Conservation (phyloP, 495 filamentous ascomycete species). For the Lasiosphaeria miniovina region DNA sequence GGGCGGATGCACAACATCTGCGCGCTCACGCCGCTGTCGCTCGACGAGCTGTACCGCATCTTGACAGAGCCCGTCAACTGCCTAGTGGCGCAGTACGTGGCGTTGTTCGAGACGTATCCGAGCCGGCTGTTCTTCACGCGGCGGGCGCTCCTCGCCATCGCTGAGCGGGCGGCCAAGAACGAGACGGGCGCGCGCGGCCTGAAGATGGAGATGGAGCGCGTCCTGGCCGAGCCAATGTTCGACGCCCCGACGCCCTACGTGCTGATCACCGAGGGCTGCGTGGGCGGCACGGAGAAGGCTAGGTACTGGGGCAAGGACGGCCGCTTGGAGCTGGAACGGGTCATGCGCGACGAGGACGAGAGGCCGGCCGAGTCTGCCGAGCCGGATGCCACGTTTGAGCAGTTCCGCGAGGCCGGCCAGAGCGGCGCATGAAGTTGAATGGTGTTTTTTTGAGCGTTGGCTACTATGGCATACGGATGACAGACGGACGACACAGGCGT, state of each 20-base stretch:
- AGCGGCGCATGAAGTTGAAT: conserved; percentile 35
- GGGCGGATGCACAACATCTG: conserved; percentile 87
- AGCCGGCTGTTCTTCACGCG: conserved; percentile 83
- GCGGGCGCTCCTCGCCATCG: conserved; percentile 73
- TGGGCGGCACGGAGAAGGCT: conserved; percentile 57
- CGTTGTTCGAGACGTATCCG: conserved; percentile 77
- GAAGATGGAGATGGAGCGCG: conserved; percentile 82
- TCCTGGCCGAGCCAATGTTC: conserved; percentile 88
- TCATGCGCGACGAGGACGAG: conserved; percentile 53
- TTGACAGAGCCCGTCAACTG: conserved; percentile 90
- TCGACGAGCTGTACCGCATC: conserved; percentile 75
- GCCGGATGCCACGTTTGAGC: conserved; percentile 28
- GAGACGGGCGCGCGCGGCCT: conserved; percentile 86
- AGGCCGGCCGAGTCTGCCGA: conserved; percentile 15
- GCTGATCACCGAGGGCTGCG: conserved; percentile 73
- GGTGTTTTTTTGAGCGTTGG: background rate
- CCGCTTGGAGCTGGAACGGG: conserved; percentile 51
- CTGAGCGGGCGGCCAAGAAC: conserved; percentile 66
- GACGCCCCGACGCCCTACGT: conserved; percentile 69
- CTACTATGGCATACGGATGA: too few species aligned
- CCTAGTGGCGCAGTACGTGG: conserved; percentile 78
- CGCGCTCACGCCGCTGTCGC: conserved; percentile 76
- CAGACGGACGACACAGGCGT: conserved; percentile 9
- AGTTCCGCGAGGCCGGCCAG: conserved; percentile 42
- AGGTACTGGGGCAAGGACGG: conserved; percentile 51